These are phyloP conservation scores for Bipolaris gigantea DNA, from an alignment of 2,329 filamentous ascomycete genomes.

Conservation along the genomic window DNA sequence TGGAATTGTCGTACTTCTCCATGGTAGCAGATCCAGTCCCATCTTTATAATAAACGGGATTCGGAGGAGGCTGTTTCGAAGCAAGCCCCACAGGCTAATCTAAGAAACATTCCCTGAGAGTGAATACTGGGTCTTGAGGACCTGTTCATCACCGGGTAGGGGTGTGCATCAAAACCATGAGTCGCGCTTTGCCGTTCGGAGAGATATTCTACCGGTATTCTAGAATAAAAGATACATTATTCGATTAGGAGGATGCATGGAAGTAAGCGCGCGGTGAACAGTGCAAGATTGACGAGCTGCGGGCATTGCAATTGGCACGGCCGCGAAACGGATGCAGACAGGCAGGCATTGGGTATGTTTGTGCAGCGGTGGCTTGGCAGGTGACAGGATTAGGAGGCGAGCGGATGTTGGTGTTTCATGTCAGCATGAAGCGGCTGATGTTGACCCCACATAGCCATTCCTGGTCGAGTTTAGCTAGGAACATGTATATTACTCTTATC, in stretches of 20 bases:
- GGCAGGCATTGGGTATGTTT: neutral
- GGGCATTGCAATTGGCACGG: neutral
- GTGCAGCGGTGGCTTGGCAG: neutral
- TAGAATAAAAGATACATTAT: neutral
- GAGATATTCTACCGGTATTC: neutral
- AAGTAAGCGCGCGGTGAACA: neutral
- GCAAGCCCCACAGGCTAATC: conserved; percentile 11
- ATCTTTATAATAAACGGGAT: conserved; percentile 18
- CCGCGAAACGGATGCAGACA: neutral
- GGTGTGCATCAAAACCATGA: neutral
- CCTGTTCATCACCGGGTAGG: conserved; percentile 7
- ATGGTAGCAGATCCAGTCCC: neutral
- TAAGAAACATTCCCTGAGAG: conserved; percentile 9
- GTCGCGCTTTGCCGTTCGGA: neutral
- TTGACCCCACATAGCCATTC: neutral
- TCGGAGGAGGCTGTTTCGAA: conserved; percentile 8
- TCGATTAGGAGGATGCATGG: neutral
- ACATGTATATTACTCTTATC: conserved; percentile 4
- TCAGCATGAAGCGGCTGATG: neutral
- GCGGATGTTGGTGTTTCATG: conserved; percentile 6
- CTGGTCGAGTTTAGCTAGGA: neutral
- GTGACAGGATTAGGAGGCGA: neutral
- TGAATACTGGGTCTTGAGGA: neutral
- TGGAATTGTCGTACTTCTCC: neutral
- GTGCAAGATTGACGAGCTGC: neutral